Conservation (phyloP, 805 yeast species). For the Yarrowia divulgata region DNA sequence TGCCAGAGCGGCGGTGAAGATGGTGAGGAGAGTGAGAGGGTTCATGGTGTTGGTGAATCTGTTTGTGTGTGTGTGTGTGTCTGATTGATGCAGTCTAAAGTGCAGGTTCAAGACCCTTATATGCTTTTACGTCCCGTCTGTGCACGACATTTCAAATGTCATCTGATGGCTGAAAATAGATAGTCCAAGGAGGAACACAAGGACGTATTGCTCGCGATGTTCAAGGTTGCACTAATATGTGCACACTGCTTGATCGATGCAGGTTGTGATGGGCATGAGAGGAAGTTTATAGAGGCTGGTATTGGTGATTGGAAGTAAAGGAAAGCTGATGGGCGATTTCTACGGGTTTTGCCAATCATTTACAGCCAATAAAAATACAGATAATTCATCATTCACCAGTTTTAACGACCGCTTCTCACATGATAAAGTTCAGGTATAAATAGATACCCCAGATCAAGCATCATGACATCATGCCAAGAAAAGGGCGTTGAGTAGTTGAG, state of each 20-base stretch:
- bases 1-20: background rate
- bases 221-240: constrained; percentile 9
- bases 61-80: background rate
- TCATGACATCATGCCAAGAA: constrained; percentile 8
- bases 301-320: background rate
- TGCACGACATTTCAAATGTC: background rate
- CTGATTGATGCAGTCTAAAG: background rate
- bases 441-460: background rate
- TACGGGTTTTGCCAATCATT: too few species aligned
- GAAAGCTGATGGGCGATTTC: too few species aligned
- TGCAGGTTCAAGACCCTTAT: background rate
- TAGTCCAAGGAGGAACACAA: background rate
- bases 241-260: constrained; percentile 12
- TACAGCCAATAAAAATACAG: too few species aligned
- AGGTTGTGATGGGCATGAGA: background rate
- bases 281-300: background rate
- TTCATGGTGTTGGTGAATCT: background rate
- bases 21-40: constrained; percentile 3
- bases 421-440: too few species aligned
- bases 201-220: background rate
- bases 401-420: too few species aligned
- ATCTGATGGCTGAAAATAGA: background rate
- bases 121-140: background rate
- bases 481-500: too few species aligned
- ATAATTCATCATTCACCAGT: too few species aligned